These are phyloP conservation scores for Teunomyces tritomae DNA, from an alignment of 805 yeast species.

Conservation along the genomic window DNA sequence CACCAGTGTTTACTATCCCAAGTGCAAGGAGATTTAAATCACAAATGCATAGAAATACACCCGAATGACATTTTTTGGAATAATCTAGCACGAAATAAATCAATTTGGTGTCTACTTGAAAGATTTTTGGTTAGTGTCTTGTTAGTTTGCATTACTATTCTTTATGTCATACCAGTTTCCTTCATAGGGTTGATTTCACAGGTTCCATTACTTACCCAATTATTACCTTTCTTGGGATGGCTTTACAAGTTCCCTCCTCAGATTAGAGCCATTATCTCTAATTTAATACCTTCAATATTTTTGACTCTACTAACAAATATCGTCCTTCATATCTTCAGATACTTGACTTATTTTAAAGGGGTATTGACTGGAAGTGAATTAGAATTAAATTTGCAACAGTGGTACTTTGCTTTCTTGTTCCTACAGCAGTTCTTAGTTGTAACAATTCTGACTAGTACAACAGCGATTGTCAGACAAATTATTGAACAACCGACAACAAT, in stretches of 20 bases:
- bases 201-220: slow-evolving; percentile 57
- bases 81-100: slow-evolving; percentile 46
- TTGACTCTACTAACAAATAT: slow-evolving; percentile 61
- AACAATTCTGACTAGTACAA: slow-evolving; percentile 76
- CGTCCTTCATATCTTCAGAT: slow-evolving; percentile 58
- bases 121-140: slow-evolving; percentile 43
- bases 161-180: slow-evolving; percentile 83
- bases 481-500: slow-evolving; percentile 70
- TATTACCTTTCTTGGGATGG: slow-evolving; percentile 61
- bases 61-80: slow-evolving; percentile 74
- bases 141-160: slow-evolving; percentile 47
- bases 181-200: slow-evolving; percentile 75
- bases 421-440: slow-evolving; percentile 83
- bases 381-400: slow-evolving; percentile 69
- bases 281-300: slow-evolving; percentile 65
- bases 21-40: slow-evolving; percentile 41
- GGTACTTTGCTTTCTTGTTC: slow-evolving; percentile 76
- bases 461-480: slow-evolving; percentile 58
- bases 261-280: slow-evolving; percentile 52
- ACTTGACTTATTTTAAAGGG: slow-evolving; percentile 54
- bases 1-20: slow-evolving; percentile 54
- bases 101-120: slow-evolving; percentile 36
- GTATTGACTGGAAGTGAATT: slow-evolving; percentile 58
- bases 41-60: slow-evolving; percentile 50
- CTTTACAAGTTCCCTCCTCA: slow-evolving; percentile 53